phyloP scores from a whole-genome alignment of 2,329 filamentous ascomycete species.

The Aspergillus floridensis region DNA sequence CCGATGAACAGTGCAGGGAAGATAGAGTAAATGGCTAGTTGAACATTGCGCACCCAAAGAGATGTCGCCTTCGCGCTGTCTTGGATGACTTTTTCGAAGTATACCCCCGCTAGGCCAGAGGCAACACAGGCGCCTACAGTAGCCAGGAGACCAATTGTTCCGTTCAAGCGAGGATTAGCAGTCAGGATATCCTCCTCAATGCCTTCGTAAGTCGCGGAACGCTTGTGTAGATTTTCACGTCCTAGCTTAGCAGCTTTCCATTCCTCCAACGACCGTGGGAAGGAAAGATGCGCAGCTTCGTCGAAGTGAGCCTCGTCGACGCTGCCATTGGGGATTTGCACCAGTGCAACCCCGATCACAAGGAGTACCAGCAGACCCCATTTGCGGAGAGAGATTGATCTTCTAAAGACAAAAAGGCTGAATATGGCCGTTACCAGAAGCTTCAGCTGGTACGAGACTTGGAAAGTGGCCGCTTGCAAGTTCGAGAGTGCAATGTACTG shows the following conservation, averaged over 20 bases:
- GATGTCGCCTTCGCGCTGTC: constrained; percentile 73
- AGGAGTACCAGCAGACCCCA: constrained; percentile 80
- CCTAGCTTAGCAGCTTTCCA: constrained; percentile 57
- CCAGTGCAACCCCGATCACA: constrained; percentile 76
- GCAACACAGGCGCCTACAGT: constrained; percentile 75
- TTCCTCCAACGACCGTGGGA: constrained; percentile 76
- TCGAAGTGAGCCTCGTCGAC: constrained; percentile 53
- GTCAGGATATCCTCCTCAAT: constrained; percentile 64
- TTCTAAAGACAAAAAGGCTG: constrained; percentile 72
- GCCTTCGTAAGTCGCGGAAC: constrained; percentile 87
- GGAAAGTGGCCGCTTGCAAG: constrained; percentile 86
- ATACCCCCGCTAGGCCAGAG: constrained; percentile 76
- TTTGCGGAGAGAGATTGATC: constrained; percentile 67
- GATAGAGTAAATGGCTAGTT: constrained; percentile 89
- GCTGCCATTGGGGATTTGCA: constrained; percentile 70
- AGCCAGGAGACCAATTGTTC: constrained; percentile 72
- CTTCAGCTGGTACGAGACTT: constrained; percentile 91
- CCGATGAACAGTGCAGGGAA: constrained; percentile 86
- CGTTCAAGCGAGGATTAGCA: constrained; percentile 64
- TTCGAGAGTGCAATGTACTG: constrained; percentile 92
- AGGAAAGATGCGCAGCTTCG: constrained; percentile 65
- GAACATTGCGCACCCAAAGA: constrained; percentile 92
- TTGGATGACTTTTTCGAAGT: constrained; percentile 78
- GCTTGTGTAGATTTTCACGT: constrained; percentile 55
- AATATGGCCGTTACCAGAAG: constrained; percentile 88